Evolutionary conservation across 116 monocot genomes (phyloP), one percentile per base, ranked within the genome.

Genomic region (Iris pallida): DNA sequence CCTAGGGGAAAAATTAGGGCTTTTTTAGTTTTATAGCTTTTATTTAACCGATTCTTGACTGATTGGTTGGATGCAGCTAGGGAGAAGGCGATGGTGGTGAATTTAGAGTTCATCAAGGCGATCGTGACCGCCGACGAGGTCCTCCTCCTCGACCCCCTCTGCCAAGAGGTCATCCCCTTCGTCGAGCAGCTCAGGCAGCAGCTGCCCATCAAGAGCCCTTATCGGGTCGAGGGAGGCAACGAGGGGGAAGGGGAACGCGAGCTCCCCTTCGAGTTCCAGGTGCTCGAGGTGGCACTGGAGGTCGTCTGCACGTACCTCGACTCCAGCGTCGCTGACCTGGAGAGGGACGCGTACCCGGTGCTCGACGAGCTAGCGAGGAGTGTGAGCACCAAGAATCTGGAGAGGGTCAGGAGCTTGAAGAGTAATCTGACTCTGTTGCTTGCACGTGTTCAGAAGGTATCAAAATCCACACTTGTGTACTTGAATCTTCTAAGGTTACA

Each of bases 231-330:
- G 13, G 76, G 74, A 2, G 44, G 57, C 19, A 71, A 53, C 41
- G 85, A 80, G 58, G 49, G 71, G 42, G 85, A 80, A 69, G 77
- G 46, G 47, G 85, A 90, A 66, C 47, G 63, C 40, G 85, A 90
- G 68, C 90, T 98, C 55, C 90, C 92, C 1, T 98, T 92, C 75
- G 92, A 98, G 81, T 98, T 98, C 80, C 89, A 90, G 76, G 85
- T 98, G 17, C 59, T 92, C n/a, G 97, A 98, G 70, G 65, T 97
- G 68, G 82, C 92, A 30, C 45, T 98, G 40, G 97, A 98, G 75
- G 76, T 85, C 68, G 90, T 92, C 0, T 98, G 97, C 66, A 48
- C 79, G 13, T 88, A 77, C 59, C 68, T 90, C 61, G 83, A 92
- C 30, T 81, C 83, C 9, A 85, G 55, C 44, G 88, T 86, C 12